Conservation (phyloP, 345 rosid species). For the Microthlaspi erraticum region DNA sequence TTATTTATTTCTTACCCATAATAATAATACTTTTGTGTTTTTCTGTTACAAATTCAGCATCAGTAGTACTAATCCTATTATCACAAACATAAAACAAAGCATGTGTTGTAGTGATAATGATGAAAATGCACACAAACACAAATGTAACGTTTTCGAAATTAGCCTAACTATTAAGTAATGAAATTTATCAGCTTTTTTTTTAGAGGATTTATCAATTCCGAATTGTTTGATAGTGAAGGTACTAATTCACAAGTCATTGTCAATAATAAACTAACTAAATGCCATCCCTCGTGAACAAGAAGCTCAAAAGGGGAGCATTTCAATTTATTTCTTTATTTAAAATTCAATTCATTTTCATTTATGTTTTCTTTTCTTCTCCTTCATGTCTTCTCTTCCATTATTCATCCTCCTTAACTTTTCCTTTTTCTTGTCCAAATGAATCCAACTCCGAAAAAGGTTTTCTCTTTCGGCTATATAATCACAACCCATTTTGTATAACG, state of each 20-base stretch:
- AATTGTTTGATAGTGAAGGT: conserved; percentile 28
- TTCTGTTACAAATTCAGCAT: background rate
- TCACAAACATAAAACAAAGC: conserved; percentile 8
- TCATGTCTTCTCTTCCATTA: conserved; percentile 25
- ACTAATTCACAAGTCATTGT: conserved; percentile 30
- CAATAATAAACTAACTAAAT: conserved; percentile 13
- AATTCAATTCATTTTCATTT: conserved; percentile 24
- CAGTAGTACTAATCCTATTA: background rate
- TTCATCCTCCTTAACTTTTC: conserved; percentile 43
- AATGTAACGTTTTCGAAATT: conserved; percentile 18
- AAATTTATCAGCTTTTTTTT: background rate
- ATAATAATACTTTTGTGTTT: background rate
- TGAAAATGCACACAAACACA: background rate
- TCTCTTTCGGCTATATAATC: conserved; percentile 34
- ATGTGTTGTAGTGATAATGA: conserved; percentile 19
- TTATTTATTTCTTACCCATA: conserved; percentile 34
- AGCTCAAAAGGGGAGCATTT: conserved; percentile 46
- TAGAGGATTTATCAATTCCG: background rate
- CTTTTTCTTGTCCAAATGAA: conserved; percentile 43
- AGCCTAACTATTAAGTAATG: conserved; percentile 15
- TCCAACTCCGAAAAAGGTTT: conserved; percentile 27
- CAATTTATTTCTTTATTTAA: conserved; percentile 27
- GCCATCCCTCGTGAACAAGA: conserved; percentile 54
- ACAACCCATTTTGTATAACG: conserved; percentile 36
- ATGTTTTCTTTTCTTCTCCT: conserved; percentile 30